Percentiles rank a stretch among this genome's conserved stretches.
Conservation (phyloP, 139 green algal genomes). For the Diplosphaera chodatii region DNA sequence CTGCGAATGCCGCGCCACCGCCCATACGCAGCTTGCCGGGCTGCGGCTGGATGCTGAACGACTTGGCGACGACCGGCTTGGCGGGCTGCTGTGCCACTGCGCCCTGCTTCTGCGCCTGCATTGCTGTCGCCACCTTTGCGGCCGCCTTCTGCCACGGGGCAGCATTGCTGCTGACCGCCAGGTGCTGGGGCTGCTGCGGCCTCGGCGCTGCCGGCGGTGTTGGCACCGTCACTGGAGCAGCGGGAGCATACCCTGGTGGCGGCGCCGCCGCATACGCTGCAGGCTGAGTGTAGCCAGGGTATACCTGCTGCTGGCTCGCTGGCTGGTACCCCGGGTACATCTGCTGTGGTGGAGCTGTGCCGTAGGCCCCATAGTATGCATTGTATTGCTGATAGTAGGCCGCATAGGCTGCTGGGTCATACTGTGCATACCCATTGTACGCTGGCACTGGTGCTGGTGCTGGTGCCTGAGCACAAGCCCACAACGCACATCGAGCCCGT, state of each 20-base stretch:
- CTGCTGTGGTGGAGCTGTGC: not conserved
- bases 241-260: no score
- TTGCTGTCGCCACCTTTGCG: not conserved
- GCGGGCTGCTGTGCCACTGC: not conserved
- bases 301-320: not conserved
- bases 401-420: not conserved
- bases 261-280: no score
- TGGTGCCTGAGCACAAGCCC: no score
- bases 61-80: not conserved
- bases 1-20: not conserved
- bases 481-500: no score
- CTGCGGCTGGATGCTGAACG: constrained; percentile 24
- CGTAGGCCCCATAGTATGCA: not conserved
- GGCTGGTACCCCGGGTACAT: not conserved
- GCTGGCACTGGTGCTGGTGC: no score
- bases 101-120: not conserved
- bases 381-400: constrained; percentile 12
- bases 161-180: not conserved
- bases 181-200: not conserved
- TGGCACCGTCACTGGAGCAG: no score
- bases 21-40: constrained; percentile 5
- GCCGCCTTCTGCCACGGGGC: not conserved
- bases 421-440: not conserved
- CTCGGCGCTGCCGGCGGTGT: not conserved
- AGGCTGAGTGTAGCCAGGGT: not conserved